phyloP scores from a whole-genome alignment of 768 basidiomycete species.

The Cystobasidium onofrii region DNA sequence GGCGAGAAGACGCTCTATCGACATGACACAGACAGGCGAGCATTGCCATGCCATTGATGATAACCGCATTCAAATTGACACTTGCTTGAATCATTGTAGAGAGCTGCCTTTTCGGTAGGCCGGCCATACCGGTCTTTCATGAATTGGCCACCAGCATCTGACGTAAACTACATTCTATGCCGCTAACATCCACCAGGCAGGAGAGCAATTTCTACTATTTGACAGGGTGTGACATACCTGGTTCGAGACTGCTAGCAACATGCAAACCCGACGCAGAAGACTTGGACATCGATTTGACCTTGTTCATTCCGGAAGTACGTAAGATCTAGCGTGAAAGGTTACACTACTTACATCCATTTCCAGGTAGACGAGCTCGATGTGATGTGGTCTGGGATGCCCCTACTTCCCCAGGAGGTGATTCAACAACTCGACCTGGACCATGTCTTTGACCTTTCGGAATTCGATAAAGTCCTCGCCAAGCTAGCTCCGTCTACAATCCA shows the following conservation, averaged over 20 bases:
- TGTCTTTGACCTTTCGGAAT: conserved; percentile 51
- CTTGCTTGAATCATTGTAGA: background rate
- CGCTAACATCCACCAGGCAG: background rate
- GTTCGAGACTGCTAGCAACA: conserved; percentile 59
- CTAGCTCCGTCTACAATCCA: background rate
- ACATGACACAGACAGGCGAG: conserved; percentile 22
- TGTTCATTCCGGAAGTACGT: conserved; percentile 72
- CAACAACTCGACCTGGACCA: conserved; percentile 44
- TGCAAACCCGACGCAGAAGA: conserved; percentile 45
- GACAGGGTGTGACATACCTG: conserved; percentile 67
- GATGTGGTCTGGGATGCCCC: conserved; percentile 46
- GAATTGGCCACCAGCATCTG: background rate
- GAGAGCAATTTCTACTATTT: conserved; percentile 70
- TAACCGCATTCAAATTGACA: background rate
- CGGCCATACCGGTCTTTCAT: background rate
- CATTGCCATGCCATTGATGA: too few species aligned
- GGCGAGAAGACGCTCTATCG: background rate
- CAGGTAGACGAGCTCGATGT: conserved; percentile 13
- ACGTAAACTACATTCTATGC: background rate
- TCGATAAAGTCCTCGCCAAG: conserved; percentile 44
- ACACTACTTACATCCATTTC: too few species aligned
- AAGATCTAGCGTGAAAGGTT: conserved; percentile 44
- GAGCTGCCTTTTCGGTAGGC: conserved; percentile 25
- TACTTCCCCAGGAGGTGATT: conserved; percentile 42
- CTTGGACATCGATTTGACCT: conserved; percentile 46